phyloP scores from a whole-genome alignment of 2,329 filamentous ascomycete species.

The Huntiella savannae region DNA sequence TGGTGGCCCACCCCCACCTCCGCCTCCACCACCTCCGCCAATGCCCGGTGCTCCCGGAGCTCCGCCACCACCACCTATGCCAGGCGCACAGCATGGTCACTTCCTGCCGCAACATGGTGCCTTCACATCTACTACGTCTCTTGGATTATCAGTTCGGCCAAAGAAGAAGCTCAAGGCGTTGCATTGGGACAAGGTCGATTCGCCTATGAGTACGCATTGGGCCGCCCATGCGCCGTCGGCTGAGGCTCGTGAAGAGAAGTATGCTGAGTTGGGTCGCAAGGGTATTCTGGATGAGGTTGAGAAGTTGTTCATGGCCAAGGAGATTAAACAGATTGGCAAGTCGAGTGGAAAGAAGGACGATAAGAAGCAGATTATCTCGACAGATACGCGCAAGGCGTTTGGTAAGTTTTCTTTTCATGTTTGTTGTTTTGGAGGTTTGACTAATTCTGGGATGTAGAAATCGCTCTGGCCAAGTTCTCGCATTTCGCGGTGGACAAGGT shows the following conservation, averaged over 20 bases:
- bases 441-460: constrained; percentile 36
- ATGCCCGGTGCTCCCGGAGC: constrained; percentile 22
- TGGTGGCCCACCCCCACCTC: constrained; percentile 18
- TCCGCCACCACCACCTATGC: constrained; percentile 44
- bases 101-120: constrained; percentile 50
- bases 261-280: constrained; percentile 77
- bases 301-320: constrained; percentile 91
- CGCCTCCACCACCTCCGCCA: constrained; percentile 21
- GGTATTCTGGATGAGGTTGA: constrained; percentile 96
- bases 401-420: constrained; percentile 27
- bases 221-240: constrained; percentile 69
- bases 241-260: constrained; percentile 86
- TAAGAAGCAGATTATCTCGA: constrained; percentile 93
- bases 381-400: constrained; percentile 73
- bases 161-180: constrained; percentile 99
- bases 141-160: constrained; percentile 61
- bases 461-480: constrained; percentile 88
- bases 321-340: constrained; percentile 71
- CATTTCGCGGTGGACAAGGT: constrained; percentile 65
- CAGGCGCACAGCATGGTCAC: constrained; percentile 52
- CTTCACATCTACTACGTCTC: constrained; percentile 32
- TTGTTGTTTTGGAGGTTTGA: constrained; percentile 13
- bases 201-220: constrained; percentile 83
- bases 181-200: constrained; percentile 97
- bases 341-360: constrained; percentile 60